These are phyloP conservation scores for Dryas drummondii DNA, from an alignment of 306 rosid species.

Conservation along the genomic window DNA sequence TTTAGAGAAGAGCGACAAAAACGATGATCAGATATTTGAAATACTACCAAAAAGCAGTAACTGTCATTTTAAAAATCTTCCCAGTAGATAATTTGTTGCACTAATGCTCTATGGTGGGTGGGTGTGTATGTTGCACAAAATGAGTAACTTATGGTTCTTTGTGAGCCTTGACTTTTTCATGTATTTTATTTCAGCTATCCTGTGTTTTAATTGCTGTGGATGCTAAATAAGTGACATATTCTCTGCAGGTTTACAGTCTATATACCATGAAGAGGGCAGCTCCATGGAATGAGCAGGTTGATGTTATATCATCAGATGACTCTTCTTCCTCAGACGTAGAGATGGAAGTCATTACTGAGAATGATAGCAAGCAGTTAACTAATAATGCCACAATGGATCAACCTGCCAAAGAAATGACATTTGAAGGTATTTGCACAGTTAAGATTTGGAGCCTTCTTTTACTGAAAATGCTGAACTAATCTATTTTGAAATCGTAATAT, in stretches of 20 bases:
- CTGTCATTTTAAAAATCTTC: not conserved
- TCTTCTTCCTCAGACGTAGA: constrained; percentile 52
- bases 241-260: constrained; percentile 18
- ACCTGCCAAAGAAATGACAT: constrained; percentile 22
- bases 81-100: not conserved
- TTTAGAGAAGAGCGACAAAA: not conserved
- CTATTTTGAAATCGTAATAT: not conserved
- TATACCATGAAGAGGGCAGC: constrained; percentile 55
- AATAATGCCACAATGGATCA: constrained; percentile 3
- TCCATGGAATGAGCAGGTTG: constrained; percentile 53
- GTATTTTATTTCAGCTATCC: not conserved
- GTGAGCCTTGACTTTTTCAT: not conserved
- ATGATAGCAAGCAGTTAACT: constrained; percentile 21
- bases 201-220: not conserved
- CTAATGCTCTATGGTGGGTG: not conserved
- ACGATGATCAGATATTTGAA: not conserved
- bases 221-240: not conserved
- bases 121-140: not conserved
- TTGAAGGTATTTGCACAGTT: constrained; percentile 45
- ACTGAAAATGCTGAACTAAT: not conserved
- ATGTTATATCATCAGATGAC: constrained; percentile 46
- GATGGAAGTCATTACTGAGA: constrained; percentile 21
- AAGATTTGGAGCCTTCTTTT: constrained; percentile 9
- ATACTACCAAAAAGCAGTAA: not conserved
- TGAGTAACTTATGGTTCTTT: constrained; percentile 4